Evolutionary conservation across 2,329 filamentous ascomycete species (phyloP).

Genomic region (Leptographium lundbergii): DNA sequence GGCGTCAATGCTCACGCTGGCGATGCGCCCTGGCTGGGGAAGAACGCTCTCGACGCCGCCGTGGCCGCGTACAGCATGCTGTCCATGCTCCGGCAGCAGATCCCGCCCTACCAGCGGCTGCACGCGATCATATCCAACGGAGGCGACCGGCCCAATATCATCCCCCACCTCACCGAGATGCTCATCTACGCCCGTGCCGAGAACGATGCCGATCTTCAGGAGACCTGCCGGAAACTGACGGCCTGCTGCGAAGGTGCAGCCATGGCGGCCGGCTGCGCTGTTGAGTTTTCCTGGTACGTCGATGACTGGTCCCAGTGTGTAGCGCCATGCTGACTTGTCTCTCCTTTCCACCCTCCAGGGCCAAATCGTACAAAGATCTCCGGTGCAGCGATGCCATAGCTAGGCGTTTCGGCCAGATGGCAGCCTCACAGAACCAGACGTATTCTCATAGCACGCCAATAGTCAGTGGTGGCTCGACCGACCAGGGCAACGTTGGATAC

Average conservation of each 20-base stretch:
- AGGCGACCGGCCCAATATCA: conserved; percentile 25
- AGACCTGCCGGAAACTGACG: conserved; percentile 18
- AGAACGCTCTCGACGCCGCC: conserved; percentile 35
- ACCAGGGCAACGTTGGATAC: neutral
- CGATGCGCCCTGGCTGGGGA: conserved; percentile 31
- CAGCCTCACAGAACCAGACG: neutral
- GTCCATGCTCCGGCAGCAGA: conserved; percentile 32
- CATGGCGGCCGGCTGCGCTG: conserved; percentile 21
- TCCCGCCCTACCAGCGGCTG: conserved; percentile 33
- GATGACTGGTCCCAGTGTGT: neutral
- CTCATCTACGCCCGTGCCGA: conserved; percentile 32
- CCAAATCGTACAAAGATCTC: neutral
- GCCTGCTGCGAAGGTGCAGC: conserved; percentile 23
- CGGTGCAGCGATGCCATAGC: neutral
- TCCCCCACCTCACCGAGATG: conserved; percentile 23
- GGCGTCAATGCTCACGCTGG: conserved; percentile 32
- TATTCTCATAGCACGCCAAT: neutral
- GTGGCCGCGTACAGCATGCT: conserved; percentile 24
- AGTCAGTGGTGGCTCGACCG: neutral
- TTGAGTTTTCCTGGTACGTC: conserved; percentile 16
- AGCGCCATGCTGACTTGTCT: conserved; percentile 11
- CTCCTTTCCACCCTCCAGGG: conserved; percentile 12
- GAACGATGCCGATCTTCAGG: conserved; percentile 21
- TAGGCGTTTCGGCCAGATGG: neutral
- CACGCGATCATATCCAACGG: conserved; percentile 32